Evolutionary conservation across 768 basidiomycete species (phyloP).

Genomic region (Amanita muscaria): DNA sequence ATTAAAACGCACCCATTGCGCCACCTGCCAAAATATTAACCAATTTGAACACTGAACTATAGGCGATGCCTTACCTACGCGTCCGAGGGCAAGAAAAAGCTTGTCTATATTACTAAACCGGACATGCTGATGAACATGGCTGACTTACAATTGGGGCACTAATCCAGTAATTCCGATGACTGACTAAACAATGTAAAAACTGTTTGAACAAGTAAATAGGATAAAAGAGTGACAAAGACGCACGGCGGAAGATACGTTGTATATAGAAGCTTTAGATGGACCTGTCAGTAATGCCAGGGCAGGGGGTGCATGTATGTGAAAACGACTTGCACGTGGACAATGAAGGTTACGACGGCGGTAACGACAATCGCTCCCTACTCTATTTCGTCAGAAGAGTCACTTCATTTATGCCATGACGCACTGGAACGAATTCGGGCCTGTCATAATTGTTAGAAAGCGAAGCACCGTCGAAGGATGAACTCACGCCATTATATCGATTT

Average conservation of each 20-base stretch:
- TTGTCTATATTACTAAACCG: constrained; percentile 6
- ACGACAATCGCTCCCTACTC: constrained; percentile 16
- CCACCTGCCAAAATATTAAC: too few relatives aligned
- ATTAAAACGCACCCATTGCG: too few relatives aligned
- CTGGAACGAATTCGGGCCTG: too few relatives aligned
- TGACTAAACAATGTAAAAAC: constrained; percentile 14
- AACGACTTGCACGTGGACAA: constrained; percentile 20
- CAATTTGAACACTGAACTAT: too few relatives aligned
- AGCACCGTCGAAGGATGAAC: too few relatives aligned
- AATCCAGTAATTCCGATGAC: constrained; percentile 18
- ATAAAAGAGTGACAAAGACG: not conserved
- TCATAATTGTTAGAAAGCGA: too few relatives aligned
- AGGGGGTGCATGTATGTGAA: not conserved
- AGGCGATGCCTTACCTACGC: too few relatives aligned
- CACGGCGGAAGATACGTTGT: constrained; percentile 19
- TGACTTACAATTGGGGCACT: constrained; percentile 19
- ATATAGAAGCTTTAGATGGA: constrained; percentile 16
- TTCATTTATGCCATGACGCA: not conserved
- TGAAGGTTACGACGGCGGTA: constrained; percentile 20
- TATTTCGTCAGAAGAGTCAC: not conserved
- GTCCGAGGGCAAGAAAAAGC: constrained; percentile 15
- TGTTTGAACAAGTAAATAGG: not conserved
- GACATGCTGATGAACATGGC: too few relatives aligned
- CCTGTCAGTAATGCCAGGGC: not conserved
- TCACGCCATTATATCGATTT: constrained; percentile 16